Evolutionary conservation across 495 filamentous ascomycete genomes (phyloP).

Genomic region (Cladorrhinum samala): DNA sequence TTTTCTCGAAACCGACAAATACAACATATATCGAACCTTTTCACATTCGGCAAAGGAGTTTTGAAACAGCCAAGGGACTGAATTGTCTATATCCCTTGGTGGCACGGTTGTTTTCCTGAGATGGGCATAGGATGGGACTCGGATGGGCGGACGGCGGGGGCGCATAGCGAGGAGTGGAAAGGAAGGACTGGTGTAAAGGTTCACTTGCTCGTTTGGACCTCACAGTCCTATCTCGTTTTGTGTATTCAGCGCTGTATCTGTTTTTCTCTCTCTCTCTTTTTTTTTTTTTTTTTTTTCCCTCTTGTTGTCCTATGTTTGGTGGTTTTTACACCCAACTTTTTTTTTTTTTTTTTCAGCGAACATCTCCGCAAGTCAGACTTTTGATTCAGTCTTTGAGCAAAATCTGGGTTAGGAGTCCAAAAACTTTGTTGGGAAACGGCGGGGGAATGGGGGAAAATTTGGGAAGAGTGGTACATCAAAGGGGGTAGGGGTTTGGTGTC

Average conservation of each 20-base stretch:
- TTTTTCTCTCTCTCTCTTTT: slow-evolving; percentile 20
- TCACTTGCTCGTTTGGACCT: slow-evolving; percentile 44
- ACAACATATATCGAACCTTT: slow-evolving; percentile 30
- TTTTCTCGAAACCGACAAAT: slow-evolving; percentile 34
- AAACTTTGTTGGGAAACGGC: not conserved
- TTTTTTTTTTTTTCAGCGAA: slow-evolving; percentile 28
- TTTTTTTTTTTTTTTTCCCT: slow-evolving; percentile 32
- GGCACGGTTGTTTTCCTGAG: slow-evolving; percentile 14
- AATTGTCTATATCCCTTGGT: slow-evolving; percentile 8
- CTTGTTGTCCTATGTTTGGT: slow-evolving; percentile 28
- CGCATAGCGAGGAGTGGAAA: slow-evolving; percentile 58
- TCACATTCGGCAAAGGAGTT: slow-evolving; percentile 13
- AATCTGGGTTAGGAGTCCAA: not conserved
- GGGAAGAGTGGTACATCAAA: not conserved
- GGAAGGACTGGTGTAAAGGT: slow-evolving; percentile 50
- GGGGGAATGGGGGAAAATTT: too few species aligned
- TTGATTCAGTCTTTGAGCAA: slow-evolving; percentile 11
- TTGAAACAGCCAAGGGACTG: slow-evolving; percentile 1
- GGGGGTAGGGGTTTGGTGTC: not conserved
- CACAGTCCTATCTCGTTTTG: slow-evolving; percentile 34
- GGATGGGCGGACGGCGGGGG: slow-evolving; percentile 42
- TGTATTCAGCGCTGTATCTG: slow-evolving; percentile 20
- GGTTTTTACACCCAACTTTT: slow-evolving; percentile 21
- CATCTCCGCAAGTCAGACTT: not conserved
- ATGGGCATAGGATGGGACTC: slow-evolving; percentile 15